A percentile compares a stretch with the other conserved stretches of the same genome.
Conservation (phyloP, 2,329 filamentous ascomycete genomes). For the Talaromyces marneffei region DNA sequence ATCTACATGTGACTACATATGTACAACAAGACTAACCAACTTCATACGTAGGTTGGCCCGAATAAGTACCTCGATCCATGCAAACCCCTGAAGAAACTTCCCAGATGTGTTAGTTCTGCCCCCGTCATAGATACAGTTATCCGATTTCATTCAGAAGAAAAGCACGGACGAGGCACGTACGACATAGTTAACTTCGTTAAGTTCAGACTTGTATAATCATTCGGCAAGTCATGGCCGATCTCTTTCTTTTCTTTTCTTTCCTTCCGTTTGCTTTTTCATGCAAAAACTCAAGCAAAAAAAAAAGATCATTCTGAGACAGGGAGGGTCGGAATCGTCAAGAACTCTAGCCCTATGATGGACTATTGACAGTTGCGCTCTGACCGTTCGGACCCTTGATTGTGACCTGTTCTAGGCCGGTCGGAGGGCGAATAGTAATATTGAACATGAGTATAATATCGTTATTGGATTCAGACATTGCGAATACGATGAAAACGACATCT, state of each 20-base stretch:
- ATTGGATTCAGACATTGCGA: not conserved
- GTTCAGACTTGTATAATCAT: not conserved
- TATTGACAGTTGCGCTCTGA: not conserved
- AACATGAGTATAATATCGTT: not conserved
- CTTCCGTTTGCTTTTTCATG: not conserved
- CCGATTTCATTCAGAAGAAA: not conserved
- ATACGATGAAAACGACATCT: not conserved
- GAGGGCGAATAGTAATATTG: not conserved
- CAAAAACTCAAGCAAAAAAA: not conserved
- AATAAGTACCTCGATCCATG: not conserved
- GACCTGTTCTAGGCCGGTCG: conserved; percentile 2
- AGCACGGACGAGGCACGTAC: not conserved
- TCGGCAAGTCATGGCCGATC: not conserved
- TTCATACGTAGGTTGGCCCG: not conserved
- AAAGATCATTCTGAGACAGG: not conserved
- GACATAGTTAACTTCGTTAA: not conserved
- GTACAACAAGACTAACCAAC: not conserved
- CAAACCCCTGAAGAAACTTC: not conserved
- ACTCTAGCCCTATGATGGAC: not conserved
- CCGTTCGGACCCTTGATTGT: not conserved
- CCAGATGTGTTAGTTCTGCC: not conserved
- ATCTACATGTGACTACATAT: too few species aligned
- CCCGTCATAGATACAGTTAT: not conserved
- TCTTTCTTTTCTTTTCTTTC: not conserved
- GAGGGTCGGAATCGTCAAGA: not conserved